phyloP scores from a whole-genome alignment of 208 protist genomes.

The Leishmania martiniquensis region DNA sequence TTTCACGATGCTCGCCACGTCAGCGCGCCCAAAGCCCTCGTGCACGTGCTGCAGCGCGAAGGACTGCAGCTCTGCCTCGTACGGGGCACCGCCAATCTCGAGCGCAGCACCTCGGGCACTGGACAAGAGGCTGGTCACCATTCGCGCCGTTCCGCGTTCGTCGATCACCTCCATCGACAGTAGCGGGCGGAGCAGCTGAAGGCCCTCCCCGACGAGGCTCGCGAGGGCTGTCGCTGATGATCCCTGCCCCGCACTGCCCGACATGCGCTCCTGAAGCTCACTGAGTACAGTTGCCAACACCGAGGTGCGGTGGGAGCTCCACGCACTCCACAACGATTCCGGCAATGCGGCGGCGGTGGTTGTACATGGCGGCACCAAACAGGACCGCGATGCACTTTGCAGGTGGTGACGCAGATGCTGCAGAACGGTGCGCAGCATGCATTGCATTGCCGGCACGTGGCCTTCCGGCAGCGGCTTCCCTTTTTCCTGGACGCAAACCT shows the following conservation, averaged over 20 bases:
- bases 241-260: not conserved
- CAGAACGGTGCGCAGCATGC: constrained; percentile 24
- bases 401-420: constrained; percentile 10
- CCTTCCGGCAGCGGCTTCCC: constrained; percentile 8
- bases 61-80: constrained; percentile 19
- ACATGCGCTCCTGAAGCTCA: constrained; percentile 7
- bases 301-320: not conserved
- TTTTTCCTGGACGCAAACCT: constrained; percentile 15
- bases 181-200: constrained; percentile 17
- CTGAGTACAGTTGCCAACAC: constrained; percentile 1
- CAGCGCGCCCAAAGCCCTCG: constrained; percentile 16
- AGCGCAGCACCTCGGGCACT: not conserved
- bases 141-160: constrained; percentile 17
- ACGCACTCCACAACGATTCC: not conserved
- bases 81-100: constrained; percentile 10
- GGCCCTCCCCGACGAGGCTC: constrained; percentile 12
- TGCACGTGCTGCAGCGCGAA: constrained; percentile 19
- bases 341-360: not conserved
- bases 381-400: not conserved
- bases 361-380: not conserved
- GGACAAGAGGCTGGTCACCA: constrained; percentile 17
- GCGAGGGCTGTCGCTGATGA: not conserved
- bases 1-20: constrained; percentile 4
- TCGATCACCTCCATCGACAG: constrained; percentile 13
- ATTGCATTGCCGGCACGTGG: constrained; percentile 20